These are phyloP conservation scores for Naganishia antarctica DNA, from an alignment of 768 basidiomycete species.

Conservation along the genomic window DNA sequence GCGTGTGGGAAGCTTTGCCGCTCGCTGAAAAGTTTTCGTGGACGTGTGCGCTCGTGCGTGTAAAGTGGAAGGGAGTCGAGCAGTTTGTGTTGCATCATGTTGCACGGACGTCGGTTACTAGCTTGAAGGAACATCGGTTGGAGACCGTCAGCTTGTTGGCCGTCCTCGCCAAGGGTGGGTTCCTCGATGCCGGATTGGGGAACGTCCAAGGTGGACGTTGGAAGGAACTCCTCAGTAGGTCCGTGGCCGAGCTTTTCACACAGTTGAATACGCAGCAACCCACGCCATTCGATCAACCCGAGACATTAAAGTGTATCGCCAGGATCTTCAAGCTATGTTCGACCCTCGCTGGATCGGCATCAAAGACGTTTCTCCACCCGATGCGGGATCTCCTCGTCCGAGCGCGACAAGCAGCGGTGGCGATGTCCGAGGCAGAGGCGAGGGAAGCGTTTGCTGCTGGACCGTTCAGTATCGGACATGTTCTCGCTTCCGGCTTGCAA, in stretches of 20 bases:
- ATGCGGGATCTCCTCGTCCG: slow-evolving; percentile 7
- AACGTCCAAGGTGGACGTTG: slow-evolving; percentile 48
- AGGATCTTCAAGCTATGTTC: slow-evolving; percentile 10
- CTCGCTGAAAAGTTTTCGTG: slow-evolving; percentile 36
- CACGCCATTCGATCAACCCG: background rate
- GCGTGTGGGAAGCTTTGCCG: slow-evolving; percentile 37
- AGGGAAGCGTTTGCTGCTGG: slow-evolving; percentile 23
- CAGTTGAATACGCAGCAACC: background rate
- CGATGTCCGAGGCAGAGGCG: slow-evolving; percentile 30
- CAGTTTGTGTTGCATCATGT: slow-evolving; percentile 47
- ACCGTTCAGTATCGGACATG: slow-evolving; percentile 9
- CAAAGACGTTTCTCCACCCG: slow-evolving; percentile 6
- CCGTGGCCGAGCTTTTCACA: slow-evolving; percentile 14
- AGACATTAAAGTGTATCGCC: slow-evolving; percentile 1
- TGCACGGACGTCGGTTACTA: slow-evolving; percentile 33
- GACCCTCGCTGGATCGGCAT: background rate
- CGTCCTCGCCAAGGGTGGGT: slow-evolving; percentile 42
- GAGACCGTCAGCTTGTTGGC: slow-evolving; percentile 42
- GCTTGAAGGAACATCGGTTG: slow-evolving; percentile 33
- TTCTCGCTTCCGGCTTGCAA: slow-evolving; percentile 7
- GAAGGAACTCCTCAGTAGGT: slow-evolving; percentile 33
- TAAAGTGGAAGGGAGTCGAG: slow-evolving; percentile 45
- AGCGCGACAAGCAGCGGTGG: slow-evolving; percentile 13
- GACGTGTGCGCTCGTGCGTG: slow-evolving; percentile 34
- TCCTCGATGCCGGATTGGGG: slow-evolving; percentile 39